Percentiles rank a stretch among this genome's conserved stretches.
phyloP scores from a whole-genome alignment of 2,329 filamentous ascomycete genomes.

The Nemania serpens region DNA sequence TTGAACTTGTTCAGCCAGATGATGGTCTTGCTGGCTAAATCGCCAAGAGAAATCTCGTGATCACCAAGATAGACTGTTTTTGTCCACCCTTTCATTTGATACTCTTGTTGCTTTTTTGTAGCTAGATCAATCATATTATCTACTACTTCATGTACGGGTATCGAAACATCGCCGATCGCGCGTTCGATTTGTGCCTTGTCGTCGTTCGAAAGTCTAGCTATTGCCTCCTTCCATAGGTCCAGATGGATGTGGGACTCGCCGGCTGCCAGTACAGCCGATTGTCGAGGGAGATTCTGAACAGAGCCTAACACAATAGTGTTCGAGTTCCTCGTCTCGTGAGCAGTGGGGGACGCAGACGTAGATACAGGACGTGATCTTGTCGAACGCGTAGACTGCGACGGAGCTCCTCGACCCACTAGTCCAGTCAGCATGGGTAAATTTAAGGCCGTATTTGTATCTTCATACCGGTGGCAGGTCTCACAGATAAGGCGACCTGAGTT shows the following conservation, averaged over 20 bases:
- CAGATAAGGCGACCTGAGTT: background rate
- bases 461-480: background rate
- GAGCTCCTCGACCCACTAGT: background rate
- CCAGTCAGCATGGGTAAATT: background rate
- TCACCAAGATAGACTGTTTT: background rate
- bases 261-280: background rate
- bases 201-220: constrained; percentile 4
- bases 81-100: background rate
- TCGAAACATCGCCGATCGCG: background rate
- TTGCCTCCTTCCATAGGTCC: constrained; percentile 16
- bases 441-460: background rate
- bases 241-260: background rate
- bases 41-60: background rate
- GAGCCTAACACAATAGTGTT: background rate
- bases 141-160: background rate
- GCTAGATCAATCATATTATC: constrained; percentile 5
- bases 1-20: constrained; percentile 22
- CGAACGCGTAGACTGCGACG: background rate
- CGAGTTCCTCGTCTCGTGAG: background rate
- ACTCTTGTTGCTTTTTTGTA: constrained; percentile 1
- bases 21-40: constrained; percentile 7
- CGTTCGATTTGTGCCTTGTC: background rate
- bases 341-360: background rate
- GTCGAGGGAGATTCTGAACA: background rate
- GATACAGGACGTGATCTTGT: background rate